A percentile compares a stretch with the other conserved stretches of the same genome.
These are phyloP conservation scores for Aphanoascus verrucosus DNA, from an alignment of 2,329 filamentous ascomycete species.

Conservation along the genomic window DNA sequence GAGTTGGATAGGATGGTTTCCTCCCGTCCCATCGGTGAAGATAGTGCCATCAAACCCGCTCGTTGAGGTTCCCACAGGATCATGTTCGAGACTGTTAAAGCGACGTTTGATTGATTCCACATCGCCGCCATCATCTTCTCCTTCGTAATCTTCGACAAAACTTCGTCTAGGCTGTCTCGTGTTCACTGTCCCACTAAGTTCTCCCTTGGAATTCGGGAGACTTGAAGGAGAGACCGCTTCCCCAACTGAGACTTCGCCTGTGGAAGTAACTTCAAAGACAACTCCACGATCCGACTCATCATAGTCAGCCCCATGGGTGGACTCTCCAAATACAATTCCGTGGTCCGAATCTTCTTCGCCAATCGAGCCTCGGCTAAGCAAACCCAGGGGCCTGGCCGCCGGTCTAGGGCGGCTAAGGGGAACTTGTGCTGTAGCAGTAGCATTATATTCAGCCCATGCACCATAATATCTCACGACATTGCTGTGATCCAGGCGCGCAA, in stretches of 20 bases:
- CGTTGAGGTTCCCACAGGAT: slow-evolving; percentile 26
- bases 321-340: slow-evolving; percentile 34
- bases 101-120: slow-evolving; percentile 41
- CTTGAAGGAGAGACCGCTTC: slow-evolving; percentile 16
- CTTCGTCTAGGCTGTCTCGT: slow-evolving; percentile 6
- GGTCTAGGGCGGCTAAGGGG: background rate
- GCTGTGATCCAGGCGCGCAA: slow-evolving; percentile 52
- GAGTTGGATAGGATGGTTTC: slow-evolving; percentile 27
- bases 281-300: slow-evolving; percentile 16
- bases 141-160: slow-evolving; percentile 10
- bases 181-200: background rate
- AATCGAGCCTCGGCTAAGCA: slow-evolving; percentile 13
- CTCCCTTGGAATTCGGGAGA: slow-evolving; percentile 10
- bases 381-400: slow-evolving; percentile 1
- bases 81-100: slow-evolving; percentile 24
- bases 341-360: slow-evolving; percentile 10
- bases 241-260: slow-evolving; percentile 17
- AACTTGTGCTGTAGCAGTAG: slow-evolving; percentile 2
- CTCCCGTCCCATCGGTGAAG: slow-evolving; percentile 34
- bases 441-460: slow-evolving; percentile 50
- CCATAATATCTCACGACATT: slow-evolving; percentile 58
- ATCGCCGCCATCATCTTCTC: slow-evolving; percentile 32
- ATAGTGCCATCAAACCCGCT: slow-evolving; percentile 30
- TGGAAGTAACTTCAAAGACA: slow-evolving; percentile 23
- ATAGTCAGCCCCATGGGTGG: slow-evolving; percentile 21